A percentile compares a stretch with the other conserved stretches of the same genome.
Evolutionary conservation across 352 stramenopile species (phyloP).

Genomic region (Globisporangium cederbergense): DNA sequence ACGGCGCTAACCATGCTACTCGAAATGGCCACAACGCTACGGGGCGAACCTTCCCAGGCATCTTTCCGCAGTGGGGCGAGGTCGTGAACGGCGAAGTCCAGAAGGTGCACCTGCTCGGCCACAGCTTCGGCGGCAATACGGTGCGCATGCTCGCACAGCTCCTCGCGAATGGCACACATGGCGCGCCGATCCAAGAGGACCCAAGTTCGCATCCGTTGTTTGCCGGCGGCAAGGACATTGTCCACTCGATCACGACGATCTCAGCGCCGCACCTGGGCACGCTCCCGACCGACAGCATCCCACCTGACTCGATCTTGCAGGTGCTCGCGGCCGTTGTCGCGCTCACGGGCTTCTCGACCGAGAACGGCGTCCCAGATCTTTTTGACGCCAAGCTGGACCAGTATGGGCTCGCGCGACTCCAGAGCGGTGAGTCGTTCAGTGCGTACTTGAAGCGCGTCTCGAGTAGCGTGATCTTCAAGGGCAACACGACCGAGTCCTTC

Average conservation of each 20-base stretch:
- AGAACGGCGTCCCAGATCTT: too few species aligned
- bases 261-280: slow-evolving; percentile 2
- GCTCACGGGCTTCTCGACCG: too few species aligned
- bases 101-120: slow-evolving; percentile 38
- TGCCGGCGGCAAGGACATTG: slow-evolving; percentile 24
- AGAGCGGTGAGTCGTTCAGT: too few species aligned
- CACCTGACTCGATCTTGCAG: too few species aligned
- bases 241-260: slow-evolving; percentile 35
- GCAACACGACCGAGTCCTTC: too few species aligned
- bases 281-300: too few species aligned
- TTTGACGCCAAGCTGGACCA: too few species aligned
- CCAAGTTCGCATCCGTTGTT: slow-evolving; percentile 22
- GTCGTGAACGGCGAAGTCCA: slow-evolving; percentile 31
- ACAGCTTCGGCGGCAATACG: slow-evolving; percentile 42
- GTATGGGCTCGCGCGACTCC: too few species aligned
- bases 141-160: slow-evolving; percentile 40
- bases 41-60: slow-evolving; percentile 27
- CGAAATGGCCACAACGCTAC: slow-evolving; percentile 22
- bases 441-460: too few species aligned
- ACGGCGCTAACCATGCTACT: slow-evolving; percentile 32
- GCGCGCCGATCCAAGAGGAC: slow-evolving; percentile 26
- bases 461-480: too few species aligned
- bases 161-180: slow-evolving; percentile 29
- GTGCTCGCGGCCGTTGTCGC: too few species aligned
- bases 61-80: slow-evolving; percentile 37